phyloP scores from a whole-genome alignment of 1,284 basidiomycete genomes.

The Xerocomus cyaneibrunnescens region DNA sequence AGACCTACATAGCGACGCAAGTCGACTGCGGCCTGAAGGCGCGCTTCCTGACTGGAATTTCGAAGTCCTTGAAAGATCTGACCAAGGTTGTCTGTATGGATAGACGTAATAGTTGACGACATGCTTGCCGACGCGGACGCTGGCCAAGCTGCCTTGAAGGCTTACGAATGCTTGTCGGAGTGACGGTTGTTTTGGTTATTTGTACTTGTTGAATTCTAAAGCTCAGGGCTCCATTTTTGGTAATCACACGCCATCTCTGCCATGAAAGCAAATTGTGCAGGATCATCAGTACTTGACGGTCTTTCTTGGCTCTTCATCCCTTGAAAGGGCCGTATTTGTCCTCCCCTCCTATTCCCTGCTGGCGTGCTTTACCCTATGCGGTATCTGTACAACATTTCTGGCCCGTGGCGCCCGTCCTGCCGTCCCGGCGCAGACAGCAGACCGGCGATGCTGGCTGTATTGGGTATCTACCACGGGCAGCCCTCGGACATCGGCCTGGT shows the following conservation, averaged over 20 bases:
- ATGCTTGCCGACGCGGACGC: conserved; percentile 37
- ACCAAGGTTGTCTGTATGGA: conserved; percentile 59
- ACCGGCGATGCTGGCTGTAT: neutral
- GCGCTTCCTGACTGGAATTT: conserved; percentile 59
- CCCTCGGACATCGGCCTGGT: conserved; percentile 46
- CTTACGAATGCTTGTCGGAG: conserved; percentile 10
- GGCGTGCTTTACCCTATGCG: neutral
- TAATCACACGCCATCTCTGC: too few species aligned
- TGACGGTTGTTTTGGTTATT: conserved; percentile 23
- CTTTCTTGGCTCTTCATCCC: neutral
- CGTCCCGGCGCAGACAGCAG: too few species aligned
- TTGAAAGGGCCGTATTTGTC: neutral
- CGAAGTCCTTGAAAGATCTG: conserved; percentile 66
- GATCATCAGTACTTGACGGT: too few species aligned
- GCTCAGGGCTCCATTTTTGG: conserved; percentile 15
- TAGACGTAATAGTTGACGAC: conserved; percentile 54
- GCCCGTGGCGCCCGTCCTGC: neutral
- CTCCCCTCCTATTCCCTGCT: neutral
- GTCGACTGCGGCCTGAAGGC: conserved; percentile 63
- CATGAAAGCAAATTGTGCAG: too few species aligned
- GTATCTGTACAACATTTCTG: too few species aligned
- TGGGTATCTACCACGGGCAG: neutral
- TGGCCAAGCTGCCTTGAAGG: neutral
- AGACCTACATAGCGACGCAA: conserved; percentile 66
- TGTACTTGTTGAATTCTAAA: conserved; percentile 29